Percentiles rank a stretch among this genome's conserved stretches.
Conservation (phyloP, 148 eudicot genomes). For the Cornus suecica region DNA sequence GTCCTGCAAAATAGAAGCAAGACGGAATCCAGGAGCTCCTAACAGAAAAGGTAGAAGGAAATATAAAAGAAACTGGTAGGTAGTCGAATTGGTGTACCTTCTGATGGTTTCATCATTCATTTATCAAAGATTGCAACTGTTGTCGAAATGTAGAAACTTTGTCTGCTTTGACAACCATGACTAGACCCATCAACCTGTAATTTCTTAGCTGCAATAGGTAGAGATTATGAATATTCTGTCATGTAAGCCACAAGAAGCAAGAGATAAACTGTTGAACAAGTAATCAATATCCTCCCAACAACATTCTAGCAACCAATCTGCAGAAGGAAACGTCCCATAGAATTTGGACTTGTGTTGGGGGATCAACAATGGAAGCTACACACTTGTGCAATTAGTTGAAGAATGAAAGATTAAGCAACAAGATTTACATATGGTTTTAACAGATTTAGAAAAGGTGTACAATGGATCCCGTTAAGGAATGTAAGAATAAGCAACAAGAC, state of each 20-base stretch:
- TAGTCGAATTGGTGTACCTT: background rate
- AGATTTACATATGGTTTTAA: no score
- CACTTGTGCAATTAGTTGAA: no score
- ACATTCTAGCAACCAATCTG: background rate
- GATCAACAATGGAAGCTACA: no score
- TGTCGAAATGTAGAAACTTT: conserved; percentile 48
- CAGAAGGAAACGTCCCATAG: no score
- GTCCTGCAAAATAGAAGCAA: no score
- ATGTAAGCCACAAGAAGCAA: background rate
- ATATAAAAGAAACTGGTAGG: background rate
- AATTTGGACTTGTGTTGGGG: no score
- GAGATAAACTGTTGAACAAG: background rate
- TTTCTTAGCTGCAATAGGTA: conserved; percentile 57
- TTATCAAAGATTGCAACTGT: conserved; percentile 60
- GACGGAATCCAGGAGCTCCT: background rate
- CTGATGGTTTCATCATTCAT: conserved; percentile 34
- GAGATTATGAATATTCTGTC: background rate
- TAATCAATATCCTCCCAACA: background rate
- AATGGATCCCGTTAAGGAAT: no score
- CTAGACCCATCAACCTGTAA: conserved; percentile 68
- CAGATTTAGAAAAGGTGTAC: no score
- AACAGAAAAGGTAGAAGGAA: background rate
- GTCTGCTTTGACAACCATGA: conserved; percentile 74
- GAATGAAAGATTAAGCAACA: no score
- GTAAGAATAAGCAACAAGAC: no score